Base-by-base conservation (phyloP, 208 protist genomes). In the Trypanosoma theileri region DNA sequence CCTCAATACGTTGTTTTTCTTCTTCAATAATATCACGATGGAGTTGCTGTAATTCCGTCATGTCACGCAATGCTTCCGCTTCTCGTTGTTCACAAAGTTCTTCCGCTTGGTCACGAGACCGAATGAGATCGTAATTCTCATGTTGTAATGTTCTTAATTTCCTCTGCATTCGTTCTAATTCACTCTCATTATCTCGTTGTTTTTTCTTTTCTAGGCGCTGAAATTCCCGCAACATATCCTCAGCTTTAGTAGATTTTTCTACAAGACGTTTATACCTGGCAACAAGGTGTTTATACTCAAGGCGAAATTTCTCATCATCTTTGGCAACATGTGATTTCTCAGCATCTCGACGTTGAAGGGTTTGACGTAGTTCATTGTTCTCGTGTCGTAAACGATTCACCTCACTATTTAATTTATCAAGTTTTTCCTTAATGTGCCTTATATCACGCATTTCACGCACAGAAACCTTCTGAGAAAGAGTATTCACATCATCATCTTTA, bases 231-330 rank as follows among this genome's bases (percentile, higher is more conserved):
- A 94, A 44, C 56, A 83, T 80, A 52, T 86, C 77, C 44, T 85
- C 75, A 4, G 69, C 75, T 53, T 85, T 89, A 13, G 66, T 48
- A 22, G 63, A 67, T 16, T 76, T 84, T 73, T 94, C 88, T 9
- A 81, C 56, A 28, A 92, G 74, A 21, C 79, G 66, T 24, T 77
- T 86, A 63, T 92, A 71, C 19, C 75, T 77, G 9, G 81, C 57
- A 8, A 85, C 84, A 19, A 95, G 72, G 55, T 95, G 90, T n/a
- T 83, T 83, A 59, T 92, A 92, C 59, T 95, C 90, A 0, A 92
- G 73, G 35, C 83, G 84, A 28, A 84, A 75, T 46, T 93, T 95
- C 57, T 81, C 80, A 55, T 87, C 77, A 14, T 86, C 77, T 58
- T 79, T 73, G 21, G 68, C 70, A 42, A 82, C 60, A 53, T 81